These are phyloP conservation scores for Penicillium daleae DNA, from an alignment of 495 filamentous ascomycete genomes.

Conservation along the genomic window DNA sequence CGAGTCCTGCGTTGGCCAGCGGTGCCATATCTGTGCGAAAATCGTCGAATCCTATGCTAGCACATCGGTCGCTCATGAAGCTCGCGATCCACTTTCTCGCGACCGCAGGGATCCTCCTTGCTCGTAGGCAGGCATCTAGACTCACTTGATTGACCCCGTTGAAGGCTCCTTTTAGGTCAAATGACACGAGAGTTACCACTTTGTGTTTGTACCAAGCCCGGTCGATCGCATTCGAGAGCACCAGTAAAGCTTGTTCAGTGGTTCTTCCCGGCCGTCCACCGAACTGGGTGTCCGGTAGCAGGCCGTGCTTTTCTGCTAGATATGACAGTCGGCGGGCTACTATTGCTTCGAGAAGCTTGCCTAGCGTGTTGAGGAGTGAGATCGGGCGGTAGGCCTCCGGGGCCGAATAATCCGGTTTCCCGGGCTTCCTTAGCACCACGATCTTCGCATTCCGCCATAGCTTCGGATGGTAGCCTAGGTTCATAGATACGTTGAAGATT, in stretches of 20 bases:
- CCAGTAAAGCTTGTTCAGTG: slow-evolving; percentile 30
- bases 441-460: slow-evolving; percentile 27
- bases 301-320: slow-evolving; percentile 23
- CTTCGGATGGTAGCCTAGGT: slow-evolving; percentile 28
- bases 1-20: slow-evolving; percentile 6
- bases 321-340: slow-evolving; percentile 27
- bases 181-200: slow-evolving; percentile 26
- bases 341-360: slow-evolving; percentile 33
- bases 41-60: slow-evolving; percentile 32
- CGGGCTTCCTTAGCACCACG: slow-evolving; percentile 31
- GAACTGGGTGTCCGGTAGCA: slow-evolving; percentile 33
- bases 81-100: slow-evolving; percentile 27
- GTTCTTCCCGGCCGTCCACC: slow-evolving; percentile 27
- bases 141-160: slow-evolving; percentile 30
- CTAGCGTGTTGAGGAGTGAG: slow-evolving; percentile 33
- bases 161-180: slow-evolving; percentile 36
- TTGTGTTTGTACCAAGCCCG: slow-evolving; percentile 26
- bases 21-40: slow-evolving; percentile 11
- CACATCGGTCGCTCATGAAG: slow-evolving; percentile 29
- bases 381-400: slow-evolving; percentile 31
- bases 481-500: slow-evolving; percentile 24
- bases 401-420: slow-evolving; percentile 28
- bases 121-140: slow-evolving; percentile 23
- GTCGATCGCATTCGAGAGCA: slow-evolving; percentile 31
- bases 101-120: slow-evolving; percentile 24